Conservation (phyloP, 148 eudicot species). For the Cornus kousa region DNA sequence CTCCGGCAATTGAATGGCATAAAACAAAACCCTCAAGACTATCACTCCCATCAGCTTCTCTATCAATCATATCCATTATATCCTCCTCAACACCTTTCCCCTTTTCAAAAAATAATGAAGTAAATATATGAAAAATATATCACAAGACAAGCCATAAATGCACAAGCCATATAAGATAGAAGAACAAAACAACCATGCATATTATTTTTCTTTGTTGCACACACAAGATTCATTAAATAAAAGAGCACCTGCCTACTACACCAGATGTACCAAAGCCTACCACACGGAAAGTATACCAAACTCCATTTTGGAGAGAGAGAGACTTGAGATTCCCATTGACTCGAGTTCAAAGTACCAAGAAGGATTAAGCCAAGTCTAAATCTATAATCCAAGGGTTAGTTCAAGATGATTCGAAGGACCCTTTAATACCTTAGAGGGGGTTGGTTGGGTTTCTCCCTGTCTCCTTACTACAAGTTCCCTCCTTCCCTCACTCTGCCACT, state of each 20-base stretch:
- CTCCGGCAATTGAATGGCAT: constrained; percentile 99
- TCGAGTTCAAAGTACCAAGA: neutral
- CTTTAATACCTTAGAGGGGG: too few relatives aligned
- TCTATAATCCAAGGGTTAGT: too few relatives aligned
- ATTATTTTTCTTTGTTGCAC: too few relatives aligned
- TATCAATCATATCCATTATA: constrained; percentile 98
- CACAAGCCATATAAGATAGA: neutral
- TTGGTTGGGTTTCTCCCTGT: too few relatives aligned
- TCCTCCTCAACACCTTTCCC: constrained; percentile 94
- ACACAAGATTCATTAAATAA: too few relatives aligned
- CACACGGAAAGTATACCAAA: neutral
- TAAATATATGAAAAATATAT: neutral
- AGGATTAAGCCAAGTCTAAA: too few relatives aligned
- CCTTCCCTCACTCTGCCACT: too few relatives aligned
- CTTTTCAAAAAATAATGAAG: constrained; percentile 36
- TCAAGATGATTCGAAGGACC: too few relatives aligned
- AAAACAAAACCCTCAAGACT: constrained; percentile 99
- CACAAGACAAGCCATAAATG: neutral
- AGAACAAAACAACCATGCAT: too few relatives aligned
- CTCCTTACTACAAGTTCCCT: too few relatives aligned
- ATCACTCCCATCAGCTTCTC: constrained; percentile 99
- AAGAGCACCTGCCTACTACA: too few relatives aligned
- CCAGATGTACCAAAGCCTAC: neutral
- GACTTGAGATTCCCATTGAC: neutral
- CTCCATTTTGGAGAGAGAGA: neutral